These are phyloP conservation scores for Aurinia saxatilis DNA, from an alignment of 345 rosid species.

Conservation along the genomic window DNA sequence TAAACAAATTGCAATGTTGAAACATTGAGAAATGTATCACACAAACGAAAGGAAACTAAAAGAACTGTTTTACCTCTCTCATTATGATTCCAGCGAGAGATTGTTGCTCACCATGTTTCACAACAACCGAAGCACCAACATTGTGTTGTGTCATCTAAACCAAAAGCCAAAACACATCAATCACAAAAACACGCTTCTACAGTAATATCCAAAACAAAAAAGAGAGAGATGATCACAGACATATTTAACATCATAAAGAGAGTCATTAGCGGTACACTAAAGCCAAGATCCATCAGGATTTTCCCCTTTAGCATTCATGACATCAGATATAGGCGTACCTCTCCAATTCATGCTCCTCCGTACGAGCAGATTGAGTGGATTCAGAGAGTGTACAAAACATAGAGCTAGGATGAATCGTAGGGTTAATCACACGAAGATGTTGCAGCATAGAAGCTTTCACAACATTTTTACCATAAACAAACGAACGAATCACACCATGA, in stretches of 20 bases:
- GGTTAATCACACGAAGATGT: too few species aligned
- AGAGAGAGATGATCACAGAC: constrained; percentile 30
- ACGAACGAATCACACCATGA: too few species aligned
- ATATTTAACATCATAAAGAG: constrained; percentile 87
- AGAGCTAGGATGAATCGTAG: too few species aligned
- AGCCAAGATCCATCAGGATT: constrained; percentile 98
- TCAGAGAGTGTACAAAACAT: too few species aligned
- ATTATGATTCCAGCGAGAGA: constrained; percentile 89
- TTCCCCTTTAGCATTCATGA: constrained; percentile 77
- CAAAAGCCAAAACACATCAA: not conserved
- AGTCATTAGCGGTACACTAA: constrained; percentile 92
- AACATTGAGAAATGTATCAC: not conserved
- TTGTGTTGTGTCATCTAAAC: constrained; percentile 95
- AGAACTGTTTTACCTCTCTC: constrained; percentile 60
- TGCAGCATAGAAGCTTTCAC: too few species aligned
- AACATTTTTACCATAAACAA: too few species aligned
- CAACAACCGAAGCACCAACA: constrained; percentile 94
- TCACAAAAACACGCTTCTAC: too few species aligned
- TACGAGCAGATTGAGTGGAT: constrained; percentile 53
- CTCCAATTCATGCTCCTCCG: constrained; percentile 91
- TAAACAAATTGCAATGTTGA: constrained; percentile 3
- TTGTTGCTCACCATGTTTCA: constrained; percentile 81
- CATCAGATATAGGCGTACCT: constrained; percentile 76
- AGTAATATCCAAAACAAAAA: not conserved
- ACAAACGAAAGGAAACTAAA: not conserved